Conservation (phyloP, 2,329 filamentous ascomycete species). For the Talaromyces sp. region DNA sequence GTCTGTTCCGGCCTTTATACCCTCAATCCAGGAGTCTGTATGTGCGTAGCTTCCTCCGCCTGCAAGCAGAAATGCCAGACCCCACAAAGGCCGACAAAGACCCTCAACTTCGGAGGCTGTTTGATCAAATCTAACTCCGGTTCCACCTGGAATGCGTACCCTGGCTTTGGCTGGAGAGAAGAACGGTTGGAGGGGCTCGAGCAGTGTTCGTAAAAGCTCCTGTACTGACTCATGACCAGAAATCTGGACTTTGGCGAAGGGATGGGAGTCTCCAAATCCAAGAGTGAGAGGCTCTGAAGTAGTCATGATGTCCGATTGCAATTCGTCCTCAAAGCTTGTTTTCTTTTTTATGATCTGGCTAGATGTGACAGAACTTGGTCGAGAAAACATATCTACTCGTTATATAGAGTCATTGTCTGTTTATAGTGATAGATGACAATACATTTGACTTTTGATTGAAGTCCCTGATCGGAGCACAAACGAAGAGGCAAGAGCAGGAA, state of each 20-base stretch:
- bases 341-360: too few relatives aligned
- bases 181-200: constrained; percentile 4
- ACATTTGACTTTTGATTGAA: neutral
- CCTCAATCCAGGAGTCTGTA: neutral
- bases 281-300: neutral
- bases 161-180: constrained; percentile 12
- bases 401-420: neutral
- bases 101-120: constrained; percentile 11
- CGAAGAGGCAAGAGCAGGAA: too few relatives aligned
- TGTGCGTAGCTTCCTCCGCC: neutral
- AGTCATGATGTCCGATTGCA: neutral
- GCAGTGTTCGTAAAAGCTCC: neutral
- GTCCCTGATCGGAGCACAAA: neutral
- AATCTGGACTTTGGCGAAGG: neutral
- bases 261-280: neutral
- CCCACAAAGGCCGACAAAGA: constrained; percentile 6
- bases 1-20: constrained; percentile 21
- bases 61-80: neutral
- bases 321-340: neutral
- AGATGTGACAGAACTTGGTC: neutral
- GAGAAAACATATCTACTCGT: neutral
- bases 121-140: constrained; percentile 7
- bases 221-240: neutral
- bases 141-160: constrained; percentile 1
- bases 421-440: neutral